These are phyloP conservation scores for Yarrowia keelungensis DNA, from an alignment of 805 yeast species.

Conservation along the genomic window DNA sequence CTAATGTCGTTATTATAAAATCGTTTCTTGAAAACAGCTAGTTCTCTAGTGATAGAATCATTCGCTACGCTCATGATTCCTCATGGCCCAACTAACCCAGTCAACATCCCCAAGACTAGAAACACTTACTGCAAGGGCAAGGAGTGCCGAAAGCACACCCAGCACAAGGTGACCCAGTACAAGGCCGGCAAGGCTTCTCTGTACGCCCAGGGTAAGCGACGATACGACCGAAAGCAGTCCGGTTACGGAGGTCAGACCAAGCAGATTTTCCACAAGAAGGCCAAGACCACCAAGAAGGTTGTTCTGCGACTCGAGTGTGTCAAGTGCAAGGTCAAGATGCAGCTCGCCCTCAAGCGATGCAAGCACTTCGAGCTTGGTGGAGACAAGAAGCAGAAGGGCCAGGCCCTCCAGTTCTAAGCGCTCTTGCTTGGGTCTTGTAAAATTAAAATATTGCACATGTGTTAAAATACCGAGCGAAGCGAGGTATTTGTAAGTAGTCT, in stretches of 20 bases:
- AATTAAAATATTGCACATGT: conserved; percentile 39
- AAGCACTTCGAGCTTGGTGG: conserved; percentile 99
- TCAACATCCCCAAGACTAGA: conserved; percentile 99
- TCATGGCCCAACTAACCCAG: conserved; percentile 54
- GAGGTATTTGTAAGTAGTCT: neutral
- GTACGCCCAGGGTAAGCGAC: conserved; percentile 99
- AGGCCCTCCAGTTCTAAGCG: conserved; percentile 97
- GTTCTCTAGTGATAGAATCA: no score
- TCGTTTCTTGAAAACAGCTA: no score
- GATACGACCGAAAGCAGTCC: conserved; percentile 99
- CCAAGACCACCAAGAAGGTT: conserved; percentile 99
- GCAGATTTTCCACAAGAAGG: conserved; percentile 99
- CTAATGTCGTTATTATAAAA: no score
- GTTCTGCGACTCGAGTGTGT: conserved; percentile 99
- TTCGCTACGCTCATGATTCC: no score
- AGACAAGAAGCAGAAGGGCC: conserved; percentile 99
- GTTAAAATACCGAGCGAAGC: conserved; percentile 1
- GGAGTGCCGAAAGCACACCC: conserved; percentile 99
- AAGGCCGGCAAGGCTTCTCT: conserved; percentile 99
- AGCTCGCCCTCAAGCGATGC: conserved; percentile 98
- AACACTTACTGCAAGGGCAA: conserved; percentile 99
- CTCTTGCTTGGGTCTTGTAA: conserved; percentile 24
- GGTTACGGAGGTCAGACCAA: conserved; percentile 99
- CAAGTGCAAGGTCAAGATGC: conserved; percentile 97
- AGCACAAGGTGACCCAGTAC: conserved; percentile 99